These are phyloP conservation scores for Podila minutissima DNA, from an alignment of 192 early-diverging fungal genomes.

Conservation along the genomic window DNA sequence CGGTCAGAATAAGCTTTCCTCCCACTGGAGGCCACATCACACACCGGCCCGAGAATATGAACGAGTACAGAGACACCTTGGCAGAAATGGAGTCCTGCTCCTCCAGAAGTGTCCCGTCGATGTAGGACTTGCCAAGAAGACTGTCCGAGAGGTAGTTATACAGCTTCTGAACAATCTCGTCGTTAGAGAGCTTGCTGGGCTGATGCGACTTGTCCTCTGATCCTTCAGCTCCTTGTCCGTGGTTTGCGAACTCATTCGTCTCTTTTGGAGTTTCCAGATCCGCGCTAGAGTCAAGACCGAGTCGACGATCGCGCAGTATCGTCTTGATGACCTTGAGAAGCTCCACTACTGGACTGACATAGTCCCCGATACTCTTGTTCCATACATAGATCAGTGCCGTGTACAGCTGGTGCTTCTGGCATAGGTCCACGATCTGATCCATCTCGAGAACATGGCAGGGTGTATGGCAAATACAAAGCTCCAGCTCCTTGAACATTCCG, in stretches of 20 bases:
- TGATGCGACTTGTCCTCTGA: constrained; percentile 12
- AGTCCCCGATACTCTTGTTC: constrained; percentile 68
- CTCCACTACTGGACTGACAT: constrained; percentile 68
- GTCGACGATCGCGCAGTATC: constrained; percentile 44
- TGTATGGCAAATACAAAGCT: constrained; percentile 66
- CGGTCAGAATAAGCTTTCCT: constrained; percentile 64
- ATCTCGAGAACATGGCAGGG: constrained; percentile 65
- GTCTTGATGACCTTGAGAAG: constrained; percentile 61
- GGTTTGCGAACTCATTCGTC: neutral
- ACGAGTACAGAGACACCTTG: constrained; percentile 64
- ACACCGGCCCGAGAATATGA: constrained; percentile 69
- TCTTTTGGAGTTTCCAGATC: neutral
- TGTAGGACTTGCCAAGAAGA: constrained; percentile 60
- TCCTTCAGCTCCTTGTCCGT: neutral
- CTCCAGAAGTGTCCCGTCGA: constrained; percentile 53
- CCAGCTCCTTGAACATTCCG: constrained; percentile 55
- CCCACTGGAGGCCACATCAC: constrained; percentile 67
- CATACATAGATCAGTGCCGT: constrained; percentile 69
- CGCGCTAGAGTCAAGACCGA: neutral
- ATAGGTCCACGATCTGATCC: constrained; percentile 66
- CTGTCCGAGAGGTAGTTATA: constrained; percentile 64
- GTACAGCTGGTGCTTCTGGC: constrained; percentile 63
- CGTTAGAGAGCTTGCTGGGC: constrained; percentile 20
- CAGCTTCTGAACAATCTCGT: constrained; percentile 57
- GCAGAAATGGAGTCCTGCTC: constrained; percentile 57